phyloP scores from a whole-genome alignment of 139 green algal genomes.

The Chlamydomonas sp. region DNA sequence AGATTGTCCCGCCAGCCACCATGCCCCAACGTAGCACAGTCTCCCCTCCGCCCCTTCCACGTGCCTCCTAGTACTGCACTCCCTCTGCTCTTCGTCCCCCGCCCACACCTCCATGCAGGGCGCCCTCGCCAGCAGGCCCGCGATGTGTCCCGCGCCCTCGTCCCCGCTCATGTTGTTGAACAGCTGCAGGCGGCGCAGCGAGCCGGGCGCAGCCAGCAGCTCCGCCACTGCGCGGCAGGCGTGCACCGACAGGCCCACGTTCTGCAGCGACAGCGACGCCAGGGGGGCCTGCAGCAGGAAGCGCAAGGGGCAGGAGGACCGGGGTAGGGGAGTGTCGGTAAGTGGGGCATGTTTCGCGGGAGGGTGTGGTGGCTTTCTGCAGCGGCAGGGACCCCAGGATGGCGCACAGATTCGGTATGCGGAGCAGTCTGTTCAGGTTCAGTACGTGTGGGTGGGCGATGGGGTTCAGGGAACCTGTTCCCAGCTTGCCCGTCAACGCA shows the following conservation, averaged over 20 bases:
- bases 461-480: too few species aligned
- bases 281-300: constrained; percentile 39
- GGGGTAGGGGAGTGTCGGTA: background rate
- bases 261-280: constrained; percentile 79
- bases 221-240: constrained; percentile 86
- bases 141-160: constrained; percentile 76
- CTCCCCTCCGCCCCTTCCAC: too few species aligned
- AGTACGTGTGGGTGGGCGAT: too few species aligned
- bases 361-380: too few species aligned
- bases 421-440: too few species aligned
- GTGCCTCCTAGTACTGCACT: background rate
- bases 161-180: constrained; percentile 98
- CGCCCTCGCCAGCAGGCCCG: constrained; percentile 70
- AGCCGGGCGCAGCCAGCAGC: constrained; percentile 60
- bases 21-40: too few species aligned
- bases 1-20: too few species aligned
- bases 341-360: background rate
- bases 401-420: too few species aligned
- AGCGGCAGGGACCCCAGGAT: too few species aligned
- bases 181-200: constrained; percentile 80
- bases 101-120: constrained; percentile 66
- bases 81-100: background rate
- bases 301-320: background rate
- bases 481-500: too few species aligned
- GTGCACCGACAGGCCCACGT: constrained; percentile 89